Percentiles rank a stretch among this genome's conserved stretches.
Conservation (phyloP, 2,329 filamentous ascomycete species). For the Ciborinia camelliae region DNA sequence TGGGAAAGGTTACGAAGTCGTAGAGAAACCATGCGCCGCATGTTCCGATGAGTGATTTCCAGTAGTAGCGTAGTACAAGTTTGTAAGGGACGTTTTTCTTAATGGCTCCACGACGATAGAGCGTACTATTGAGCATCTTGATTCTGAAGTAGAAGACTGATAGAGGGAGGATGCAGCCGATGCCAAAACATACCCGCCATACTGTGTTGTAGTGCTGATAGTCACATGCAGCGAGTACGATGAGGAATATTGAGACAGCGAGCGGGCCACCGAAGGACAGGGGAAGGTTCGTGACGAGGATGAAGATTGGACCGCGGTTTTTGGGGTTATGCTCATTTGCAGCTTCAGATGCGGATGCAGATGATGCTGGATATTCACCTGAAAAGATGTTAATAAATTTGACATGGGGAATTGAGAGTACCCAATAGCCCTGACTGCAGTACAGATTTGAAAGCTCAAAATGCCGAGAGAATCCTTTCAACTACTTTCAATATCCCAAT, state of each 20-base stretch:
- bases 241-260: slow-evolving; percentile 46
- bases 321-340: slow-evolving; percentile 45
- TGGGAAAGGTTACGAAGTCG: slow-evolving; percentile 45
- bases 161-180: slow-evolving; percentile 49
- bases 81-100: slow-evolving; percentile 49
- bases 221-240: slow-evolving; percentile 43
- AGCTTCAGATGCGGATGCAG: slow-evolving; percentile 46
- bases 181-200: slow-evolving; percentile 49
- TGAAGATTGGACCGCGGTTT: slow-evolving; percentile 44
- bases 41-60: slow-evolving; percentile 51
- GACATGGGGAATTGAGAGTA: neutral
- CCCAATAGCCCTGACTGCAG: neutral
- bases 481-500: too few species aligned
- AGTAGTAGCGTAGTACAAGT: slow-evolving; percentile 52
- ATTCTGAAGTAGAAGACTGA: slow-evolving; percentile 55
- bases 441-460: neutral
- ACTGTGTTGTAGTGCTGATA: slow-evolving; percentile 41
- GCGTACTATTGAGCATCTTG: slow-evolving; percentile 50
- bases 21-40: slow-evolving; percentile 52
- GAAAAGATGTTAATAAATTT: neutral
- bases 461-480: neutral
- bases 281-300: slow-evolving; percentile 46
- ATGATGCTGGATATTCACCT: slow-evolving; percentile 48
- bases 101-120: slow-evolving; percentile 52
- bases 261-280: slow-evolving; percentile 43